Evolutionary conservation across 1,284 basidiomycete genomes (phyloP).

Genomic region (Puccinia novopanici): DNA sequence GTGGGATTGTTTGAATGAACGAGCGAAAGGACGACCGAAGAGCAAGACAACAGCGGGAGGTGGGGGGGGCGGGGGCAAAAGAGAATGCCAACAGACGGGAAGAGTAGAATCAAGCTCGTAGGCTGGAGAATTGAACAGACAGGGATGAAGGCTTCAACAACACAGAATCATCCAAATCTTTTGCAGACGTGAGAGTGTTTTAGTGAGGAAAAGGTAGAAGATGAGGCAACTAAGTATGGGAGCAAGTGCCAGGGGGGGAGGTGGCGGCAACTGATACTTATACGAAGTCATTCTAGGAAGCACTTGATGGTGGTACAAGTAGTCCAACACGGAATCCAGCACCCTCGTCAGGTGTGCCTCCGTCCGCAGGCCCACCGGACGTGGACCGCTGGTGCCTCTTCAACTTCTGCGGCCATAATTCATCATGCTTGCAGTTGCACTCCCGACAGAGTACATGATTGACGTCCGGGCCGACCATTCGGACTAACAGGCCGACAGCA

Average conservation of each 20-base stretch:
- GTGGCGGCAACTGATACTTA: not conserved
- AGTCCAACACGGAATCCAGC: not conserved
- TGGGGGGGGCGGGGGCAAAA: not conserved
- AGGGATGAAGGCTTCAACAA: conserved; percentile 3
- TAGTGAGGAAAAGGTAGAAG: not conserved
- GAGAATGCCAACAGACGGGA: not conserved
- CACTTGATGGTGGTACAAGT: not conserved
- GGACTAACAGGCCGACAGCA: too few relatives aligned
- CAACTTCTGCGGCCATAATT: too few relatives aligned
- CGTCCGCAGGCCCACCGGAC: not conserved
- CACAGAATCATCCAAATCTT: conserved; percentile 2
- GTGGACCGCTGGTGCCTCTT: not conserved
- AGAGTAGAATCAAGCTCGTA: not conserved
- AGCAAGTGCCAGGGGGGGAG: not conserved
- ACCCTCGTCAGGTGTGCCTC: not conserved
- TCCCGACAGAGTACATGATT: too few relatives aligned
- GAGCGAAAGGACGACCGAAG: conserved; percentile 2
- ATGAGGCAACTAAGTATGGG: not conserved
- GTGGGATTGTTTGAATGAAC: not conserved
- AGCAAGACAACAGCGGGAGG: conserved; percentile 8
- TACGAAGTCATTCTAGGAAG: not conserved
- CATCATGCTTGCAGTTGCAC: too few relatives aligned
- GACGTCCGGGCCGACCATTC: too few relatives aligned
- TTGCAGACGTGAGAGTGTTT: too few relatives aligned
- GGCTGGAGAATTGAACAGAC: conserved; percentile 1